These are phyloP conservation scores for Ailanthus altissimus DNA, from an alignment of 345 rosid genomes.

Conservation along the genomic window DNA sequence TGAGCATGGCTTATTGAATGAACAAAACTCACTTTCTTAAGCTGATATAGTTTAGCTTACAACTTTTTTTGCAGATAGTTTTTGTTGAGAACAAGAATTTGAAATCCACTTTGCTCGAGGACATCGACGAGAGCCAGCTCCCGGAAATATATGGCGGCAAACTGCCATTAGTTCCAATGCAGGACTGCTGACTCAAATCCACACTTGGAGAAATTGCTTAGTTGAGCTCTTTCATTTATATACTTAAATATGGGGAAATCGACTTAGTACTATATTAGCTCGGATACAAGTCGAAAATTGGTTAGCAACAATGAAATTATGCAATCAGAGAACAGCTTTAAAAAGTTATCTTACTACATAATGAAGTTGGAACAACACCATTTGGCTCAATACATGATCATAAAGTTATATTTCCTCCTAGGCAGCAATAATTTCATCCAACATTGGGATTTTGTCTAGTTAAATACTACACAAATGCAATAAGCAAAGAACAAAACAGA, in stretches of 20 bases:
- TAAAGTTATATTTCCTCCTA: background rate
- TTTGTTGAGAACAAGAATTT: constrained; percentile 78
- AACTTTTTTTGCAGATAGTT: constrained; percentile 48
- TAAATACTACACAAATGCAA: background rate
- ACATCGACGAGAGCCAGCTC: constrained; percentile 78
- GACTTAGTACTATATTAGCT: too few relatives aligned
- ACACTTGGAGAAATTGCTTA: background rate
- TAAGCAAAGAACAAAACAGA: background rate
- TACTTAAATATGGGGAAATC: background rate
- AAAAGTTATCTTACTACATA: background rate
- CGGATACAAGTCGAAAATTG: too few relatives aligned
- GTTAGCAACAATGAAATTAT: too few relatives aligned
- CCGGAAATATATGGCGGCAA: constrained; percentile 83
- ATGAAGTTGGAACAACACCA: background rate
- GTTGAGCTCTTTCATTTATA: background rate
- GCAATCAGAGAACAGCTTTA: too few relatives aligned
- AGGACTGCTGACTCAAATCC: constrained; percentile 39
- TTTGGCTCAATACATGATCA: too few relatives aligned
- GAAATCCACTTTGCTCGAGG: constrained; percentile 58
- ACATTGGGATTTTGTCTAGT: background rate
- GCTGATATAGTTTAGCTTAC: background rate
- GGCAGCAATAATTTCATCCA: background rate
- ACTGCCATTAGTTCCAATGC: constrained; percentile 61
- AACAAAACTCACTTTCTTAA: background rate
- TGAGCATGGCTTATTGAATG: background rate